Base-by-base conservation (phyloP, 2,329 filamentous ascomycete genomes). In the Tolypocladium paradoxum region DNA sequence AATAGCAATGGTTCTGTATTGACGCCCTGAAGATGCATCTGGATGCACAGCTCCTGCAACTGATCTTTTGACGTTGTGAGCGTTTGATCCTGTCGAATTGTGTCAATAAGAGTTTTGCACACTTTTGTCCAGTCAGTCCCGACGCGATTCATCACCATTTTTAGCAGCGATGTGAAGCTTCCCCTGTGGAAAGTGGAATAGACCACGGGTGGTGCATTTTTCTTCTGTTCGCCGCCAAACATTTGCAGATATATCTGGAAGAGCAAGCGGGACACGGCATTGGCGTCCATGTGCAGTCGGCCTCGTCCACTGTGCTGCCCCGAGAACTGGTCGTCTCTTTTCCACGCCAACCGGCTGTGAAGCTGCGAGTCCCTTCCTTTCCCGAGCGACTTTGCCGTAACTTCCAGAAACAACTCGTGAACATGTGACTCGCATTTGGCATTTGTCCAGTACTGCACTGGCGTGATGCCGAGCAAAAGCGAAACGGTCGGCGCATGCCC, bases 391-490 rank as follows among this genome's bases (percentile, higher is more conserved):
- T 58, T 38, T 16, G 53, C 47, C 50, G 62, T 60, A 12, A 61
- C 38, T 1, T 58, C 58, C 1, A 71, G 36, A 5, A 73, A 55
- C 1, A 72, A 48, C 51, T 76, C 72, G 48, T 75, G 69, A 1
- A 70, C 65, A 40, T 63, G 66, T 2, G 73, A 73, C 5, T 67
- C 61, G 3, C 64, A 60, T 16, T 71, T 75, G 7, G 72, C 60
- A 57, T 79, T 77, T 2, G 77, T 77, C 71, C 71, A 79, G 58
- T 73, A 76, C 56, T 78, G 74, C 8, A 74, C 64, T 1, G 74
- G 73, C 0, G 62, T 68, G 34, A 84, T 58, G 0, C 79, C 81
- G 4, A 83, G 62, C 0, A 84, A 61, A 7, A 77, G 57, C 2
- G 75, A 73, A 6, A 81, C 60, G 0, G 74, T 76, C 0, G 69